These are phyloP conservation scores for Pyrenula massariospora DNA, from an alignment of 495 filamentous ascomycete species.

Conservation along the genomic window DNA sequence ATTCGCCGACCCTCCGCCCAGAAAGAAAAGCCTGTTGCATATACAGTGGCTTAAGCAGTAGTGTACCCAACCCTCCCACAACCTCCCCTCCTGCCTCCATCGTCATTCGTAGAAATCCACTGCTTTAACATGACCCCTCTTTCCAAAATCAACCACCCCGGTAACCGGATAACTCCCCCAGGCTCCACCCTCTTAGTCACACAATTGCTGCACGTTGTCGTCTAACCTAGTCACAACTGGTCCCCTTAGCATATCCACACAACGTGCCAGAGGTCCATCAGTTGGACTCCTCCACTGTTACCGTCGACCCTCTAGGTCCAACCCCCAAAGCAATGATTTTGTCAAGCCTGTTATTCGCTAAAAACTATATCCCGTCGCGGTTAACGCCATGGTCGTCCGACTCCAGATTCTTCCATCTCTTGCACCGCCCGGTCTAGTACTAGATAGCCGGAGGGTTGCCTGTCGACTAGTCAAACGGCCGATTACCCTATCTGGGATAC, in stretches of 20 bases:
- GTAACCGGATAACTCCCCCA: no score
- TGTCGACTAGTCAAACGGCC: not conserved
- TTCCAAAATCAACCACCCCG: no score
- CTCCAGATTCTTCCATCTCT: not conserved
- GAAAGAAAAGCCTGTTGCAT: no score
- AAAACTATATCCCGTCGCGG: not conserved
- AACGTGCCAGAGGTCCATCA: not conserved
- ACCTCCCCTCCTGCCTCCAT: no score
- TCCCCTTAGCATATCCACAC: no score
- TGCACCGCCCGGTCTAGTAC: not conserved
- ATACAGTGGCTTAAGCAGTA: no score
- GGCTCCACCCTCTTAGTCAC: no score
- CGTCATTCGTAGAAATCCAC: no score
- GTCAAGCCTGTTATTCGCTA: not conserved
- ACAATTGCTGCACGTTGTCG: no score
- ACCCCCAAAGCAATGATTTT: not conserved
- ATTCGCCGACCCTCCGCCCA: not conserved
- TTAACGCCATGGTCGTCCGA: not conserved
- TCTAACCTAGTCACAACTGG: no score
- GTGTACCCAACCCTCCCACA: no score
- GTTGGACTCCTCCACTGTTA: not conserved
- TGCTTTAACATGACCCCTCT: no score
- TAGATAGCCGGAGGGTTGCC: not conserved
- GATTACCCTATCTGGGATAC: not conserved
- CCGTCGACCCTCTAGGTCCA: not conserved